Base-by-base conservation (phyloP, 2,329 filamentous ascomycete genomes). In the Cladosporium sp. region DNA sequence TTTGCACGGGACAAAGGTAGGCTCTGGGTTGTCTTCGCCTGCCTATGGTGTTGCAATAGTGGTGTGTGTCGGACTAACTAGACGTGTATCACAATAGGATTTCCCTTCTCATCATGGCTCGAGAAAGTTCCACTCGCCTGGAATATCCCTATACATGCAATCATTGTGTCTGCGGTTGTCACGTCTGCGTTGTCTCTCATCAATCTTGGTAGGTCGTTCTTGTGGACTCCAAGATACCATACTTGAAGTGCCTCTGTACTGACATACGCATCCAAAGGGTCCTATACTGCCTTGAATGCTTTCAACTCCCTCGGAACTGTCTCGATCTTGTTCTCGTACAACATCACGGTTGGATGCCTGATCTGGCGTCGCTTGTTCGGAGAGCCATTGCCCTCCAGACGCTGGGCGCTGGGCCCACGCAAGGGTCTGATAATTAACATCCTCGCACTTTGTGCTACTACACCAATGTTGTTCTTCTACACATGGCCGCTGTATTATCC, bases 1-100 rank as follows among this genome's bases (percentile, higher is more conserved):
- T 50, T 50, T 37, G 47, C 47, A 22, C 6, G 47, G 2, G 47
- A 50, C 30, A 20, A 37, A 50, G 47, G 51, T 45, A 66, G 25
- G 37, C 30, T 5, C 20, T 3, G 11, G 15, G 15, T 30, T 28
- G 25, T 25, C n/a, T 3, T 11, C n/a, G 15, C 15, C n/a, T 34
- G 15, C 15, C n/a, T 30, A 34, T 1, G 28, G 7, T 25, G 7
- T 19, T 19, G 11, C 15, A 9, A 15, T 6, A 28, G 14, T n/a
- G 5, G 2, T 25, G 34, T 14, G 19, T 15, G 17, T 42, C 25
- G 19, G 62, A 71, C 76, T 25, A 22, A 55, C 20, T 14, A 19
- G 15, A 36, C 8, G 3, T 50, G n/a, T 8, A 25, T 11, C 14
- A 15, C 28, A 4, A 12, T 12, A 40, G 51, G 51, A 11, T 34